Evolutionary conservation across 1,284 basidiomycete genomes (phyloP).

Genomic region (Ustilago sp.): DNA sequence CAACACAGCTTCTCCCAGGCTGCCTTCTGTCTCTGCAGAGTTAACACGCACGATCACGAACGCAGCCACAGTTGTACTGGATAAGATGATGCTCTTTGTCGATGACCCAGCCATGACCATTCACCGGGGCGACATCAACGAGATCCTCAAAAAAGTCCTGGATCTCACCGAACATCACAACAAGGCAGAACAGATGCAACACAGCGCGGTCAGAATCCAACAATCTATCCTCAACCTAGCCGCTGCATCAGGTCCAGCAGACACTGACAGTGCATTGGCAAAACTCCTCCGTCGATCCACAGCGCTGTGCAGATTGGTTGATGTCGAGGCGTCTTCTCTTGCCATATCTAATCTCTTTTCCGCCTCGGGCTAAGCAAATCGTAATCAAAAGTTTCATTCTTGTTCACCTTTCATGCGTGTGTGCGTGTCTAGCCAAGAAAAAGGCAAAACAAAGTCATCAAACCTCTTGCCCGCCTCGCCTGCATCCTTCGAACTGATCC

Average conservation of each 20-base stretch:
- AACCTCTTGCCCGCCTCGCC: constrained; percentile 7
- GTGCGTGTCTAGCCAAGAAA: neutral
- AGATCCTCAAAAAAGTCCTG: constrained; percentile 5
- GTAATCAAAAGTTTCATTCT: neutral
- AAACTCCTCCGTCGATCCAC: constrained; percentile 19
- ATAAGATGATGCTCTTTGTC: constrained; percentile 17
- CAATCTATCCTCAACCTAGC: constrained; percentile 5
- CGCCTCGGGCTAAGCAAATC: neutral
- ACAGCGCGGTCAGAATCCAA: constrained; percentile 14
- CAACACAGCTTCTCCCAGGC: neutral
- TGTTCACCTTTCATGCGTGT: neutral
- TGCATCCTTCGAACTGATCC: constrained; percentile 73
- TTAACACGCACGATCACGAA: constrained; percentile 13
- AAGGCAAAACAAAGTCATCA: constrained; percentile 38
- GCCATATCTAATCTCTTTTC: constrained; percentile 27
- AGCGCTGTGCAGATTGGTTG: constrained; percentile 20
- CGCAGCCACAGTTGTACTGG: constrained; percentile 18
- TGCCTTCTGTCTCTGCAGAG: constrained; percentile 16
- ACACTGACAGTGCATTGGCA: constrained; percentile 4
- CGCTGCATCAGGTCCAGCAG: neutral
- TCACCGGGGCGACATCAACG: neutral
- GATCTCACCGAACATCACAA: constrained; percentile 8
- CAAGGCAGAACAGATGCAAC: neutral
- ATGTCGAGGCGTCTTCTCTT: constrained; percentile 16
- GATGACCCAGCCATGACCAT: neutral